Base-by-base conservation (phyloP, 371 early-diverging fungal species). In the Coelomomyces lativittatus region DNA sequence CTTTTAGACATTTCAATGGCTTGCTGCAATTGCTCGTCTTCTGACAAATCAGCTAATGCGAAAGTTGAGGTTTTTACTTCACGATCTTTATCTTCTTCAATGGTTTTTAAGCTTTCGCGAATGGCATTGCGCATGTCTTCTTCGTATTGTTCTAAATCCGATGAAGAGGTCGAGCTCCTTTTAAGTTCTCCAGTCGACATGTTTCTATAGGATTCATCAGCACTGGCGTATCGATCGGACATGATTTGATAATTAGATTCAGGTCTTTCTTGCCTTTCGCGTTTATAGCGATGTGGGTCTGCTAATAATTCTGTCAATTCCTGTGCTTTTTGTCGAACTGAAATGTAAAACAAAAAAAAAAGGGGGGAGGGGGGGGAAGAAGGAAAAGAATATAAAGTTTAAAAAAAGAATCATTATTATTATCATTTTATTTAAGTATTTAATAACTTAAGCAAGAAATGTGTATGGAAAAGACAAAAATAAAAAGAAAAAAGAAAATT, bases 281-380 rank as follows among this genome's bases (percentile, higher is more conserved):
- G 83, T 39, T 71, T 73, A 33, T 92, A 59, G 15, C 81, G 74
- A 7, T 74, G 57, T 2, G 86, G 89, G 52, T 92, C 88, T 2
- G 73, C 57, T 33, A 93, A 59, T 28, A 93, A 61, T 7, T 68
- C 66, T 9, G 89, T 84, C 33, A 96, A 75, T 44, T 87, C 89
- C 51, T 88, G 91, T 40, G 87, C 84, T 59, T 87, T 89, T 56
- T 89, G 83, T 17, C 92, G 88, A 7, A 91, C 91, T 85, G 50
- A n/a, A 24, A 5, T 37, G 36, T n/a, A 19, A 6, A 26, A 8
- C n/a, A n/a, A n/a, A n/a, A n/a, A n/a, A n/a, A n/a, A n/a, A n/a
- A n/a, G n/a, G n/a, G n/a, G n/a, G n/a, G n/a, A n/a, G n/a, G n/a
- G n/a, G n/a, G n/a, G n/a, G n/a, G 10, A n/a, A 17, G 11, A 6